Evolutionary conservation across 495 filamentous ascomycete species (phyloP).

Genomic region (Aspergillus baeticus): DNA sequence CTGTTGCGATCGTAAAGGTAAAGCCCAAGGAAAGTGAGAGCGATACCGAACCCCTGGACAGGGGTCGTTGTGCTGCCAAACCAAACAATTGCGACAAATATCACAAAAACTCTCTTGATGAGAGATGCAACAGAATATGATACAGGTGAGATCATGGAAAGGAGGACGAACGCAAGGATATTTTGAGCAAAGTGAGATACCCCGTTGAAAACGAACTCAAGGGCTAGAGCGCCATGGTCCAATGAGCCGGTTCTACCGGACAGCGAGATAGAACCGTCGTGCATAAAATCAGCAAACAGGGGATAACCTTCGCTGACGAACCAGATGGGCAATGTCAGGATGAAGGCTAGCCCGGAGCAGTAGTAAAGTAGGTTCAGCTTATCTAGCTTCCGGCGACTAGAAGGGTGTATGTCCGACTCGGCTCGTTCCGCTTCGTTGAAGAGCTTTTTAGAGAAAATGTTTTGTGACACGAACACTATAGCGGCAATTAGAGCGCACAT

Average conservation of each 20-base stretch:
- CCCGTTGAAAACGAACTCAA: conserved; percentile 95
- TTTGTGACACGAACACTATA: conserved; percentile 95
- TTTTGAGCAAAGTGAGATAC: conserved; percentile 96
- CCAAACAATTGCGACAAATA: conserved; percentile 92
- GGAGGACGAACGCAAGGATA: conserved; percentile 87
- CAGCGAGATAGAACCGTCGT: conserved; percentile 66
- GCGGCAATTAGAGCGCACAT: conserved; percentile 82
- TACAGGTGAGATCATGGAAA: conserved; percentile 90
- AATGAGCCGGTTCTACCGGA: conserved; percentile 62
- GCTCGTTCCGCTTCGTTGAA: conserved; percentile 90
- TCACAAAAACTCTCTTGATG: conserved; percentile 97
- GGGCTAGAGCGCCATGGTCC: conserved; percentile 71
- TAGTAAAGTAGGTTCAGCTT: conserved; percentile 97
- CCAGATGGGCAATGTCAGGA: conserved; percentile 92
- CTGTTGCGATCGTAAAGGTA: conserved; percentile 95
- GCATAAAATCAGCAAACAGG: conserved; percentile 50
- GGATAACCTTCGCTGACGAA: conserved; percentile 82
- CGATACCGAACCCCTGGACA: conserved; percentile 81
- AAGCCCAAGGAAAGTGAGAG: conserved; percentile 84
- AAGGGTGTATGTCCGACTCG: conserved; percentile 63
- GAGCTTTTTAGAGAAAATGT: conserved; percentile 98
- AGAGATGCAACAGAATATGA: conserved; percentile 95
- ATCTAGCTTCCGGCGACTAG: conserved; percentile 74
- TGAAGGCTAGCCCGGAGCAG: conserved; percentile 86
- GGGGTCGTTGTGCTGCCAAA: conserved; percentile 85